Evolutionary conservation across 257 asterid species (phyloP), one percentile per base, ranked within the genome.

Genomic region (Cinchona pubescens): DNA sequence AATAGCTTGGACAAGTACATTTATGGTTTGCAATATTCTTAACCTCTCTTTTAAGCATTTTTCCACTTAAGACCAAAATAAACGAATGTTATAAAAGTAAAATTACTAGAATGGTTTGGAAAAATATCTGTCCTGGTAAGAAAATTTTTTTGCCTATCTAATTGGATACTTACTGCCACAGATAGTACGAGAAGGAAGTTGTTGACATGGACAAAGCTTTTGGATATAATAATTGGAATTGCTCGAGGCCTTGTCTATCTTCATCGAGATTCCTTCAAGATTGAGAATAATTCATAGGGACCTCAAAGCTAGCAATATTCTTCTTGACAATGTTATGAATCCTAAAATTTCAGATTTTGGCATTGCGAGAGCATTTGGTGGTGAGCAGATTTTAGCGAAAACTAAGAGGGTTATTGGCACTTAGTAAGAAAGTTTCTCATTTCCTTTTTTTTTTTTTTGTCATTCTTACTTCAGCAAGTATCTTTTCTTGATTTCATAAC

Each of bases 251-350:
- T 82, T 7, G 59, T 80, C 67, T 85, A 85, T 61, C 88, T 85
- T 38, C 88, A 85, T 66, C 81, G 82, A 68, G 89, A 86, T 60
- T 83, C n/a, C n/a, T n/a, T n/a, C 89, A 6, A 74, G 80, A 11
- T 68, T 85, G 42, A 45, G 86, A 59, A 71, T 84, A 32, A 75
- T 84, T 67, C 85, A 79, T 27, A 48, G 87, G 53, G 87, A 84
- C 71, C 82, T 81, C 48, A 84, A 84, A 74, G 78, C 88, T 0
- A 78, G 86, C 72, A 85, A 85, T 61, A 67, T 81, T 30, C 69
- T 80, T 27, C 66, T 81, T 15, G 88, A 85, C 63, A 32, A 4
- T 3, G 81, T 78, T 7, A 82, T 82, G 84, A 78, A 51, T 32
- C 82, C 84, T 1, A 82, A 76, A 58, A 85, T 85, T 53, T 82